A percentile compares a stretch with the other conserved stretches of the same genome.
phyloP scores from a whole-genome alignment of 2,329 filamentous ascomycete species.

The Hirsutella rhossiliensis region DNA sequence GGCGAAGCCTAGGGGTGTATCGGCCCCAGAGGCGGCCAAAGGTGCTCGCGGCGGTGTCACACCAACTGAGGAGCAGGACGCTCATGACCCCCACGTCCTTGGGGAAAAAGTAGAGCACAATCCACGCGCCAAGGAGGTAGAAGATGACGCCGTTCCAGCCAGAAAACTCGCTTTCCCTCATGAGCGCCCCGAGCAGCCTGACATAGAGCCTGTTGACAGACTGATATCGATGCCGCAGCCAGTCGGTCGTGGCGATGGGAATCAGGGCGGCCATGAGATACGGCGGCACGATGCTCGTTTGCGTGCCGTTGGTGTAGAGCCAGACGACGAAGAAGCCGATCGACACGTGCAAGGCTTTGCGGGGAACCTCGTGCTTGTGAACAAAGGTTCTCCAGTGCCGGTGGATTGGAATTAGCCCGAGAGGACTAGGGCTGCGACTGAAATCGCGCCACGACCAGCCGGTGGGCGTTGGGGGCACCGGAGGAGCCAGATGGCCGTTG shows the following conservation, averaged over 20 bases:
- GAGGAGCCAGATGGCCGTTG: slow-evolving; percentile 62
- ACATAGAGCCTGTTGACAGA: slow-evolving; percentile 84
- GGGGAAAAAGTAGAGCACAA: slow-evolving; percentile 73
- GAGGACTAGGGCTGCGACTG: slow-evolving; percentile 81
- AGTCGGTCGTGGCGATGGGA: slow-evolving; percentile 72
- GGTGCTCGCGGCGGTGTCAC: slow-evolving; percentile 91
- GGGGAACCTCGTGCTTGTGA: slow-evolving; percentile 92
- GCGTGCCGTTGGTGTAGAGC: slow-evolving; percentile 70
- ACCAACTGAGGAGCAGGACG: slow-evolving; percentile 89
- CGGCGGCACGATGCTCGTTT: slow-evolving; percentile 68
- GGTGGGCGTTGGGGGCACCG: slow-evolving; percentile 40
- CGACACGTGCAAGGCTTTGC: slow-evolving; percentile 86
- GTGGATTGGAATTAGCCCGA: slow-evolving; percentile 92
- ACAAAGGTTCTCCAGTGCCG: slow-evolving; percentile 83
- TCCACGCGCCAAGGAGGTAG: slow-evolving; percentile 85
- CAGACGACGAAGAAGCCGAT: slow-evolving; percentile 90
- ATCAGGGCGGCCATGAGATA: slow-evolving; percentile 71
- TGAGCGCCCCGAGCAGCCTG: slow-evolving; percentile 70
- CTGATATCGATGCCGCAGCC: slow-evolving; percentile 70
- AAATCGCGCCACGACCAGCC: slow-evolving; percentile 77
- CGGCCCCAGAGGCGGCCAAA: slow-evolving; percentile 83
- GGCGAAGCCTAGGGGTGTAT: slow-evolving; percentile 75
- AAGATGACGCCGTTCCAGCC: slow-evolving; percentile 97
- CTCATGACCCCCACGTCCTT: slow-evolving; percentile 89
- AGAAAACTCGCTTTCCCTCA: slow-evolving; percentile 91